Evolutionary conservation across 2,329 filamentous ascomycete species (phyloP), one percentile per base, ranked within the genome.

Genomic region (Apiospora sp.): DNA sequence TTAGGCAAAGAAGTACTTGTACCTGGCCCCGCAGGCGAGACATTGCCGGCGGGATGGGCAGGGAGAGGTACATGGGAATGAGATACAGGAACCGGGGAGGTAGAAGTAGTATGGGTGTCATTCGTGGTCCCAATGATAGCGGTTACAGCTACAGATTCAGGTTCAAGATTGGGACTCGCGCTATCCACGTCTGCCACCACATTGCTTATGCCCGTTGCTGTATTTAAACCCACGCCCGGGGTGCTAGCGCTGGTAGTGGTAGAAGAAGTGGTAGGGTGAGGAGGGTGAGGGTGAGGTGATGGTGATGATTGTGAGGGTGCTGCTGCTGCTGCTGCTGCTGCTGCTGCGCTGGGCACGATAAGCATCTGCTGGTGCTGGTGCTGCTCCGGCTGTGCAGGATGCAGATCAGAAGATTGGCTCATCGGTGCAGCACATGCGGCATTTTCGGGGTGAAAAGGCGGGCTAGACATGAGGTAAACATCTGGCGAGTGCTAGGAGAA

Each of bases 391-490:
- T 74, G 72, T 67, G 46, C 77, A 76, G 41, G 49, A 71, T 49
- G 72, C 64, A 72, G 69, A 54, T 68, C 71, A 54, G 69, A 69
- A 72, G 74, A 80, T 30, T 22, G 48, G 81, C 81, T 86, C 82
- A 87, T 80, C 79, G 81, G 79, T 80, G 81, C 83, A 81, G 84
- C 80, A 77, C 76, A 74, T 87, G 87, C 85, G 87, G 86, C 86
- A 89, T 88, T 86, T 87, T 87, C 86, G 83, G 82, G 81, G 80
- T 83, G 81, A 81, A 80, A 81, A 81, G 83, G 82, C 84, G 84
- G 83, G 80, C 81, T 87, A 83, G 87, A 89, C 88, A 90, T 90
- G 87, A 86, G 87, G 84, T 83, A 82, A 83, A 87, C 88, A 89
- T 89, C 82, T 85, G 86, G 85, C 84, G 81, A 76, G 74, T 74